These are phyloP conservation scores for Penstemon newberryi DNA, from an alignment of 257 asterid genomes.

Conservation along the genomic window DNA sequence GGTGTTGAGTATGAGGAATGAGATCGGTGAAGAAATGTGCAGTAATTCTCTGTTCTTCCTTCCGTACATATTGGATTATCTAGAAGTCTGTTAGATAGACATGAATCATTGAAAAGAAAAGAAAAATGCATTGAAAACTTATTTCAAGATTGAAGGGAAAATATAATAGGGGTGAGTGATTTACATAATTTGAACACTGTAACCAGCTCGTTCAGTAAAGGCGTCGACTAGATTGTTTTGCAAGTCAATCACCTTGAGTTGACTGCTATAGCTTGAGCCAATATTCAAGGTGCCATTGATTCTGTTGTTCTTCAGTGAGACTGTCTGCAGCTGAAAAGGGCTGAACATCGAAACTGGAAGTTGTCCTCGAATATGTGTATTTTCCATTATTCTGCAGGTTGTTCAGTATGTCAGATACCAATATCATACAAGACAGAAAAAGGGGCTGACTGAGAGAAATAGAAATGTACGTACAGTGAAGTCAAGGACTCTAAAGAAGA, in stretches of 20 bases:
- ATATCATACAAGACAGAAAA: not conserved
- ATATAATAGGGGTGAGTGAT: conserved; percentile 17
- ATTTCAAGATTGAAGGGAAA: not conserved
- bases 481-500: conserved; percentile 60
- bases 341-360: conserved; percentile 57
- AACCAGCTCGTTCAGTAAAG: conserved; percentile 39
- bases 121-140: not conserved
- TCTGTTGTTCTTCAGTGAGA: conserved; percentile 53
- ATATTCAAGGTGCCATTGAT: conserved; percentile 54
- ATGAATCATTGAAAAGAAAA: conserved; percentile 2
- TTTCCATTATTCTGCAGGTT: conserved; percentile 68
- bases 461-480: conserved; percentile 49
- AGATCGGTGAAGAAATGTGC: conserved; percentile 38
- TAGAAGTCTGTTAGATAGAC: conserved; percentile 51
- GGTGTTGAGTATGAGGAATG: conserved; percentile 51
- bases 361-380: conserved; percentile 50
- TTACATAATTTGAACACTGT: conserved; percentile 49
- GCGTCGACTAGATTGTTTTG: conserved; percentile 47
- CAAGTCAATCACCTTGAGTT: conserved; percentile 52
- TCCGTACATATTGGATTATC: conserved; percentile 60
- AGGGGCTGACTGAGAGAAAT: conserved; percentile 16
- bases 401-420: conserved; percentile 17
- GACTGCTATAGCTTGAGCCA: conserved; percentile 42
- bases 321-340: conserved; percentile 66
- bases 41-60: conserved; percentile 43